These are phyloP conservation scores for Acanthamoeba royreba DNA, from an alignment of 208 protist species.

Conservation along the genomic window DNA sequence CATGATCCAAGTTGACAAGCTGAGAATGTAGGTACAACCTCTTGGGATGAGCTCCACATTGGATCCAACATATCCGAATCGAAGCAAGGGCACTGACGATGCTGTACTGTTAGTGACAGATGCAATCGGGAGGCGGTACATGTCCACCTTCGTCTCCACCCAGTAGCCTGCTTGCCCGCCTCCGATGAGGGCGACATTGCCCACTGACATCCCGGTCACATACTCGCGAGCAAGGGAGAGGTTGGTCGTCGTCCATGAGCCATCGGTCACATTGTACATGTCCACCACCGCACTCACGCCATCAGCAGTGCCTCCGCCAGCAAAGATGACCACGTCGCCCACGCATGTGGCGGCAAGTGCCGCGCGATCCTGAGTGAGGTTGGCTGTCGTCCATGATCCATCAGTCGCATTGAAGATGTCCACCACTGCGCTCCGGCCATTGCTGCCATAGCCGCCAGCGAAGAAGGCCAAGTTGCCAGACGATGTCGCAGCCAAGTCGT, in stretches of 20 bases:
- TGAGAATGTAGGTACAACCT: background rate
- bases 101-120: background rate
- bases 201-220: too few relatives aligned
- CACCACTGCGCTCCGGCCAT: background rate
- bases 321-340: background rate
- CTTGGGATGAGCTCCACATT: background rate
- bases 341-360: background rate
- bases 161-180: too few relatives aligned
- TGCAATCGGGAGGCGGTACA: background rate
- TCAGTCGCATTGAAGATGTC: background rate
- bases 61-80: background rate
- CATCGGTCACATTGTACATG: background rate
- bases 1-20: background rate
- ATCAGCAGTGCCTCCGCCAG: too few relatives aligned
- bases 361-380: background rate
- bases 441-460: background rate
- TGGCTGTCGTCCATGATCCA: background rate
- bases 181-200: too few relatives aligned
- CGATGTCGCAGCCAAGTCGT: background rate
- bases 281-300: background rate
- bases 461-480: background rate
- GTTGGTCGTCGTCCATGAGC: background rate
- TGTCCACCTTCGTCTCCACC: background rate
- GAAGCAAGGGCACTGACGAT: background rate
- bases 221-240: too few relatives aligned